Conservation (phyloP, 805 yeast genomes). For the Dipodascopsis uninucleata region DNA sequence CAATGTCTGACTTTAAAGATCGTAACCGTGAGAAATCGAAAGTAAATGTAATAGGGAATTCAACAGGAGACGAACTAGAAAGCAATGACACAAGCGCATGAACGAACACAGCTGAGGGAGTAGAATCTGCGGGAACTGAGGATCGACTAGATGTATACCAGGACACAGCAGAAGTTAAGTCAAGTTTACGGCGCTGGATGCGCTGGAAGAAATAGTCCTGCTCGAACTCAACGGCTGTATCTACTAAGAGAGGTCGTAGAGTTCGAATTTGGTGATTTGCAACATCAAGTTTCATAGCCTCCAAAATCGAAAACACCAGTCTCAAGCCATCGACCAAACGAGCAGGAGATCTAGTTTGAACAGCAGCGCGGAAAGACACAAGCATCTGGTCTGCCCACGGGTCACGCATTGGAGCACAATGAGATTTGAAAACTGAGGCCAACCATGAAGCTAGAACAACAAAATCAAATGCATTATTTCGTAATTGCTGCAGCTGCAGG, state of each 20-base stretch:
- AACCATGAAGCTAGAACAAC: conserved; percentile 70
- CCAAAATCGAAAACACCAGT: conserved; percentile 74
- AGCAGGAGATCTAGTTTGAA: conserved; percentile 7
- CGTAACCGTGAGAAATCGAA: conserved; percentile 81
- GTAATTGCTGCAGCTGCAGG: conserved; percentile 67
- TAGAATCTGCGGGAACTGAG: background rate
- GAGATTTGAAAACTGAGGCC: conserved; percentile 72
- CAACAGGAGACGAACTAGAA: conserved; percentile 43
- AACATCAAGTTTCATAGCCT: conserved; percentile 91
- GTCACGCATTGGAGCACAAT: conserved; percentile 95
- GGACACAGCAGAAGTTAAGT: conserved; percentile 54
- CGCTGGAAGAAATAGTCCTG: conserved; percentile 65
- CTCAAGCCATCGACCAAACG: conserved; percentile 72
- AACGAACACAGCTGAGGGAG: conserved; percentile 15
- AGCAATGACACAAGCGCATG: conserved; percentile 24
- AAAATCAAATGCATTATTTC: conserved; percentile 63
- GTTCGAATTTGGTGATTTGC: conserved; percentile 92
- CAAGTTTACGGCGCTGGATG: conserved; percentile 47
- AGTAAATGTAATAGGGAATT: conserved; percentile 77
- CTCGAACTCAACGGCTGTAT: conserved; percentile 85
- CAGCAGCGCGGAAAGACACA: conserved; percentile 41
- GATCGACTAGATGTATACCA: conserved; percentile 50
- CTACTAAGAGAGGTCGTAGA: conserved; percentile 75
- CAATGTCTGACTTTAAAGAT: conserved; percentile 74
- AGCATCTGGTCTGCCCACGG: conserved; percentile 83